A percentile compares a stretch with the other conserved stretches of the same genome.
phyloP scores from a whole-genome alignment of 169 alveolate genomes.

The Plasmodium gaboni region DNA sequence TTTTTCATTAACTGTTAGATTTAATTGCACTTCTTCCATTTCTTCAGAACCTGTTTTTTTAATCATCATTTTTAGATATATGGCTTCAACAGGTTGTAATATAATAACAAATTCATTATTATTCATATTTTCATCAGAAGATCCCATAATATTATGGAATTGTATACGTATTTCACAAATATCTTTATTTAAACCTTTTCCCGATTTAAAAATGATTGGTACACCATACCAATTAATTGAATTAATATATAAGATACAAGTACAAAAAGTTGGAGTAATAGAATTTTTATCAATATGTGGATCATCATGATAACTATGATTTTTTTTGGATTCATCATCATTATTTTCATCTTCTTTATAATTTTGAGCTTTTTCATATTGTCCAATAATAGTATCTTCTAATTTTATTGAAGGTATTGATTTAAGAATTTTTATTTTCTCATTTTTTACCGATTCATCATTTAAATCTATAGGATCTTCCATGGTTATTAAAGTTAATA shows the following conservation, averaged over 20 bases:
- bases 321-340: constrained; percentile 48
- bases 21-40: constrained; percentile 81
- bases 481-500: constrained; percentile 80
- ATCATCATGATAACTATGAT: constrained; percentile 77
- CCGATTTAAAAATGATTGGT: constrained; percentile 83
- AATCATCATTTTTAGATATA: constrained; percentile 79
- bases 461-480: constrained; percentile 80
- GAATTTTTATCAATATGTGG: constrained; percentile 79
- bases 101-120: constrained; percentile 79
- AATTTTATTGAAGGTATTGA: constrained; percentile 79
- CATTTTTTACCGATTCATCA: constrained; percentile 82
- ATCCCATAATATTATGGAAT: constrained; percentile 77
- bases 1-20: constrained; percentile 77
- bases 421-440: constrained; percentile 81
- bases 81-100: constrained; percentile 82
- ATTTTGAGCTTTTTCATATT: constrained; percentile 77
- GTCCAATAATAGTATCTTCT: constrained; percentile 81
- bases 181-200: constrained; percentile 82
- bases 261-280: constrained; percentile 81
- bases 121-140: constrained; percentile 78
- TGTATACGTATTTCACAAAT: constrained; percentile 80
- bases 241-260: constrained; percentile 79
- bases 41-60: constrained; percentile 82
- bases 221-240: constrained; percentile 82
- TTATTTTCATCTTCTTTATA: constrained; percentile 26